Conservation (phyloP, 352 stramenopile species). For the Phytophthora pini region DNA sequence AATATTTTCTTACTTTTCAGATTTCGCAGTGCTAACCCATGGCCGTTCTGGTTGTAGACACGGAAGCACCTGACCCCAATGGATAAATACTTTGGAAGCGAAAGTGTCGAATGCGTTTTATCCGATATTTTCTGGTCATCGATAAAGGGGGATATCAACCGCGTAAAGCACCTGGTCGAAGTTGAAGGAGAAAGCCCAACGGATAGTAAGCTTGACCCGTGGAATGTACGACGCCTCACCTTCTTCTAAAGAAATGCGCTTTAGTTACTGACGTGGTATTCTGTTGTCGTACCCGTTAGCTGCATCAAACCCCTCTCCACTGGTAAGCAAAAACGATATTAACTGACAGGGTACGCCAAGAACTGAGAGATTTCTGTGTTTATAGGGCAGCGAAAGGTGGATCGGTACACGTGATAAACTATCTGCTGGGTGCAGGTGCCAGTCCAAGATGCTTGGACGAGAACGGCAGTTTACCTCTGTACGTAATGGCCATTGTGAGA, state of each 20-base stretch:
- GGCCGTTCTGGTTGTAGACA: constrained; percentile 20
- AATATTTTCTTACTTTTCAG: background rate
- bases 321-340: constrained; percentile 41
- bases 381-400: constrained; percentile 76
- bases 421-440: constrained; percentile 57
- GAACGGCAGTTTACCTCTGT: constrained; percentile 79
- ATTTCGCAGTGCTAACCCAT: background rate
- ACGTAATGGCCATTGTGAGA: background rate
- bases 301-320: constrained; percentile 76
- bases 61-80: constrained; percentile 59
- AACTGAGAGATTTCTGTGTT: background rate
- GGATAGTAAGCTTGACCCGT: constrained; percentile 66
- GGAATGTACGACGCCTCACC: constrained; percentile 42
- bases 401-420: constrained; percentile 52
- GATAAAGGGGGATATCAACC: constrained; percentile 64
- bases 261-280: too few relatives aligned
- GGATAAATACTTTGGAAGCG: constrained; percentile 70
- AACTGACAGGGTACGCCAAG: too few relatives aligned
- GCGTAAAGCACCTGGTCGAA: constrained; percentile 66
- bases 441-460: constrained; percentile 62
- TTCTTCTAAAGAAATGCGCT: too few relatives aligned
- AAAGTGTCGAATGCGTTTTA: constrained; percentile 56
- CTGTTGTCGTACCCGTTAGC: constrained; percentile 18
- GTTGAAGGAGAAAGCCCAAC: constrained; percentile 54
- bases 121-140: constrained; percentile 77